phyloP scores from a whole-genome alignment of 2,329 filamentous ascomycete genomes.

The Hypoxylon sp. region DNA sequence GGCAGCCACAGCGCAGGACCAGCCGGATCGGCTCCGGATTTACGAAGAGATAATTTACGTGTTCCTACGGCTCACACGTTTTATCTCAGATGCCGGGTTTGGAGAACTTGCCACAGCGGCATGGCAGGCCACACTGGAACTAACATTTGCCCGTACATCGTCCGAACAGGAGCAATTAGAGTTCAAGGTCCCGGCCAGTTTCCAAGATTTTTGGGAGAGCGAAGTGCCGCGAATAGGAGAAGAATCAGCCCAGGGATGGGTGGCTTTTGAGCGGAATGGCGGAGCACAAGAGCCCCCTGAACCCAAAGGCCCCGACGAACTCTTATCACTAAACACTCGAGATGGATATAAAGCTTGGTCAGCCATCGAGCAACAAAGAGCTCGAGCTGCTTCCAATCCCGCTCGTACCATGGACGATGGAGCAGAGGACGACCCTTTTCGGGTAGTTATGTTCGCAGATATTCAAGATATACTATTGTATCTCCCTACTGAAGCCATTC shows the following conservation, averaged over 20 bases:
- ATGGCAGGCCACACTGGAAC: constrained; percentile 85
- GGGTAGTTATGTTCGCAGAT: constrained; percentile 83
- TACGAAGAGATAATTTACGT: constrained; percentile 69
- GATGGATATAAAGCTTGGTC: constrained; percentile 63
- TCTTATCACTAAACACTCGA: constrained; percentile 44
- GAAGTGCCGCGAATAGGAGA: constrained; percentile 85
- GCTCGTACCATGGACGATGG: constrained; percentile 79
- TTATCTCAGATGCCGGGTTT: constrained; percentile 80
- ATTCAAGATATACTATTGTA: constrained; percentile 69
- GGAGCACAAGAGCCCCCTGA: constrained; percentile 54
- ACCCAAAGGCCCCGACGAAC: constrained; percentile 40
- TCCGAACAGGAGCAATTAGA: constrained; percentile 40
- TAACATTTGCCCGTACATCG: constrained; percentile 68
- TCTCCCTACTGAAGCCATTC: constrained; percentile 53
- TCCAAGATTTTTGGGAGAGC: constrained; percentile 86
- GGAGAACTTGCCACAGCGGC: constrained; percentile 77
- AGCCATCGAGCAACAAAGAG: constrained; percentile 61
- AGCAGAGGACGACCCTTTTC: constrained; percentile 81
- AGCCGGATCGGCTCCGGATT: constrained; percentile 10
- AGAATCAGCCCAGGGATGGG: constrained; percentile 74
- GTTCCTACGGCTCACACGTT: constrained; percentile 76
- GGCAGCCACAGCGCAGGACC: constrained; percentile 34
- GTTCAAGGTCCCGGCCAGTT: constrained; percentile 50
- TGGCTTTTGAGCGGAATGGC: constrained; percentile 53
- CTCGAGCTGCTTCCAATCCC: constrained; percentile 63